Evolutionary conservation across 1,139 yeast genomes (phyloP).

Genomic region (Suhomyces wounanorum): DNA sequence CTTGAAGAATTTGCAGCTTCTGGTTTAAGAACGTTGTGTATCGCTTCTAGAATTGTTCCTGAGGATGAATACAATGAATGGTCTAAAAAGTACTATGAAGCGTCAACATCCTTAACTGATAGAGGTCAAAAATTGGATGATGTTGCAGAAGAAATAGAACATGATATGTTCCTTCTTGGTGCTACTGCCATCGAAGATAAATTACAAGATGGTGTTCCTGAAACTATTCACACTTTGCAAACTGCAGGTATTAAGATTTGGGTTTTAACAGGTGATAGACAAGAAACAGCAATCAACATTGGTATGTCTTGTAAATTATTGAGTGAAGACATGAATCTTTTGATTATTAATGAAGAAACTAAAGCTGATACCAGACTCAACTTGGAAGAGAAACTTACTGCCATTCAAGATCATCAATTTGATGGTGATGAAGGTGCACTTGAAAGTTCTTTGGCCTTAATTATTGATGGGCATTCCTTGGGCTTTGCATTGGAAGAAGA

Average conservation of each 20-base stretch:
- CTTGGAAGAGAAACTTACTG: constrained; percentile 71
- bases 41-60: constrained; percentile 80
- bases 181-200: constrained; percentile 99
- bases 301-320: constrained; percentile 96
- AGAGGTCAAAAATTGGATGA: constrained; percentile 76
- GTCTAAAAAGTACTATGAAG: constrained; percentile 69
- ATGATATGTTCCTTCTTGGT: constrained; percentile 76
- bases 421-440: constrained; percentile 58
- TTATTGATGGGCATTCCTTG: constrained; percentile 92
- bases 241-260: constrained; percentile 96
- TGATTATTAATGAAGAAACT: constrained; percentile 84
- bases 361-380: constrained; percentile 74
- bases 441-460: constrained; percentile 77
- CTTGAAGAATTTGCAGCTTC: constrained; percentile 96
- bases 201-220: constrained; percentile 97
- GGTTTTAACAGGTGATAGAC: constrained; percentile 98
- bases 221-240: constrained; percentile 90
- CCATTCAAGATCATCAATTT: constrained; percentile 68
- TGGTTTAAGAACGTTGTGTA: constrained; percentile 91
- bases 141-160: constrained; percentile 74
- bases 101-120: constrained; percentile 77
- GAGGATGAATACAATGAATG: constrained; percentile 73
- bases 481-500: constrained; percentile 82
- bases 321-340: constrained; percentile 93
- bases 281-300: constrained; percentile 98